These are phyloP conservation scores for Tolypocladium ophioglossoides DNA, from an alignment of 2,329 filamentous ascomycete genomes.

Conservation along the genomic window DNA sequence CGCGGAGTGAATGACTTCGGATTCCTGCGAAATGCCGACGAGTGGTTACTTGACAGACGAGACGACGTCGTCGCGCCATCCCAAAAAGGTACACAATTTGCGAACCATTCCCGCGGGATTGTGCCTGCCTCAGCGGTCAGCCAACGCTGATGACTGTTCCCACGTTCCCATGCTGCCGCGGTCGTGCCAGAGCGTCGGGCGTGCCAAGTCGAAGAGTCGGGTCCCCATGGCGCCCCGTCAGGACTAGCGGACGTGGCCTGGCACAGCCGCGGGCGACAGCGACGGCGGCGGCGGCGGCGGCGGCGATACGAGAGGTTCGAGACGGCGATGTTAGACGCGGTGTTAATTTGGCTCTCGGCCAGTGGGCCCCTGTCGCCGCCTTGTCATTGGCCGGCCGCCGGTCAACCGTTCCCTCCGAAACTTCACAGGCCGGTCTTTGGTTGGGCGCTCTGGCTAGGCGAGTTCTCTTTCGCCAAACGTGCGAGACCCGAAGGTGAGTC, in stretches of 20 bases:
- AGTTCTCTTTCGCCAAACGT: neutral
- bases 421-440: too few relatives aligned
- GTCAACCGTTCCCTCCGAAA: neutral
- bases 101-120: neutral
- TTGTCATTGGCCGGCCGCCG: slow-evolving; percentile 1
- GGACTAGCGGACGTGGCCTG: slow-evolving; percentile 6
- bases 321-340: slow-evolving; percentile 6
- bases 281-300: neutral
- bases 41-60: neutral
- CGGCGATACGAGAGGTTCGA: slow-evolving; percentile 5
- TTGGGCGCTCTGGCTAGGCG: neutral
- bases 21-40: neutral
- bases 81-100: neutral
- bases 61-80: neutral
- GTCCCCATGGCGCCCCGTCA: neutral
- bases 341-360: slow-evolving; percentile 1
- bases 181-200: neutral
- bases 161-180: neutral
- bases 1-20: neutral
- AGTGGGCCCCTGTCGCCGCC: neutral
- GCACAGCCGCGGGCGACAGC: slow-evolving; percentile 5
- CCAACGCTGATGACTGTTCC: neutral
- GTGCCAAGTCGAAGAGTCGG: slow-evolving; percentile 1
- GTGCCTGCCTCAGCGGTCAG: neutral
- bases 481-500: neutral